phyloP scores from a whole-genome alignment of 306 rosid genomes.

The Vicia villosa region DNA sequence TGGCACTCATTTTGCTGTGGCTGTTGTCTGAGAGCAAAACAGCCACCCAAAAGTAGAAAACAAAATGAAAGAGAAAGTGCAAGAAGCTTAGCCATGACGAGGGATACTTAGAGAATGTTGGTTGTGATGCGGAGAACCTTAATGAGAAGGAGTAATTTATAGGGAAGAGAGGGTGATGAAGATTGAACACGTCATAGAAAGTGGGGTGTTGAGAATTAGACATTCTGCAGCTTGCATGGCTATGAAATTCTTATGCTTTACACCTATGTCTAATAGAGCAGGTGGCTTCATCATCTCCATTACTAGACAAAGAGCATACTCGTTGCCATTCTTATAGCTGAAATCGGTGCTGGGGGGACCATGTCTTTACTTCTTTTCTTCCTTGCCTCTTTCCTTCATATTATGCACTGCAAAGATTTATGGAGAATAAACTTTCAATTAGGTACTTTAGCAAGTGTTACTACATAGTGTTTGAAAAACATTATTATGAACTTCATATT shows the following conservation, averaged over 20 bases:
- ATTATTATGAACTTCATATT: not conserved
- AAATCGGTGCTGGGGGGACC: conserved; percentile 28
- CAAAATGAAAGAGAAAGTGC: conserved; percentile 47
- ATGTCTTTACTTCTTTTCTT: not conserved
- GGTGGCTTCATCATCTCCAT: conserved; percentile 33
- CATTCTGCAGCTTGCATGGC: conserved; percentile 61
- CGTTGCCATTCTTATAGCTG: not conserved
- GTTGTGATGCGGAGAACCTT: conserved; percentile 40
- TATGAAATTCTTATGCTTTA: conserved; percentile 19
- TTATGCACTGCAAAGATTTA: not conserved
- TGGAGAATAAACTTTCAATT: not conserved
- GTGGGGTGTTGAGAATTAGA: conserved; percentile 29
- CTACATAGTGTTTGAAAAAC: not conserved
- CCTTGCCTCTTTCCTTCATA: not conserved
- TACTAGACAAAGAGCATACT: conserved; percentile 10
- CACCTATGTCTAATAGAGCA: conserved; percentile 41
- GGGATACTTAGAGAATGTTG: conserved; percentile 1
- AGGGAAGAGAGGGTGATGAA: not conserved
- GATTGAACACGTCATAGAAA: conserved; percentile 42
- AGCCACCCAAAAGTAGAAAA: conserved; percentile 43
- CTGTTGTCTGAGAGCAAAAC: conserved; percentile 34
- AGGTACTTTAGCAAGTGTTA: not conserved
- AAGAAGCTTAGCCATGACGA: conserved; percentile 52
- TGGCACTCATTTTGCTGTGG: conserved; percentile 34
- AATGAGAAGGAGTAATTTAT: conserved; percentile 28